Conservation (phyloP, 1,139 yeast genomes). For the Candida mesenterica region DNA sequence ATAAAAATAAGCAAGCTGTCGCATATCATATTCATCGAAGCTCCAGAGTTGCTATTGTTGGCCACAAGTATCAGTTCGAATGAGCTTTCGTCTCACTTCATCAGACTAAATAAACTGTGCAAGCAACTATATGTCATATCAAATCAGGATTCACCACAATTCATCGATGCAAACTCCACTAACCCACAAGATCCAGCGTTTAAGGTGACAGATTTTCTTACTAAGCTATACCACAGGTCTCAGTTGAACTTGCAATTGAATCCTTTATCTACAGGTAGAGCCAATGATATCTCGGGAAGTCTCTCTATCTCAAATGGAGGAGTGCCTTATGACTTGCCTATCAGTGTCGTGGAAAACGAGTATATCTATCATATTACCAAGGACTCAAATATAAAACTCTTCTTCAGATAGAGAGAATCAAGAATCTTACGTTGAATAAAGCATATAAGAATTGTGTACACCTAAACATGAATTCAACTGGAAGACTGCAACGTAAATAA, state of each 20-base stretch:
- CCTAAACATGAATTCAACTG: not conserved
- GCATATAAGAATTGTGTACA: too few species aligned
- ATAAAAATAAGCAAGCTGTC: conserved; percentile 1
- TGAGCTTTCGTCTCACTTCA: conserved; percentile 34
- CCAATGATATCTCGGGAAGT: conserved; percentile 79
- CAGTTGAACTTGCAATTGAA: conserved; percentile 51
- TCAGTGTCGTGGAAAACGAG: conserved; percentile 54
- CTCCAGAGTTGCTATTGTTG: conserved; percentile 50
- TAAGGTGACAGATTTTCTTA: conserved; percentile 44
- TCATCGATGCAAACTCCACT: conserved; percentile 31
- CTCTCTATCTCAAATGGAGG: conserved; percentile 56
- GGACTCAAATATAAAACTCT: conserved; percentile 49
- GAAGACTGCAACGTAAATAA: too few species aligned
- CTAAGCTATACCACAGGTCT: conserved; percentile 51
- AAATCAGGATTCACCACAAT: conserved; percentile 38
- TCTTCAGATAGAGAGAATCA: conserved; percentile 31
- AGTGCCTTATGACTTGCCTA: conserved; percentile 11
- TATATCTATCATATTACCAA: conserved; percentile 61
- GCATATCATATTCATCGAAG: conserved; percentile 39
- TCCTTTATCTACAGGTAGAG: conserved; percentile 78
- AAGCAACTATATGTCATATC: conserved; percentile 34
- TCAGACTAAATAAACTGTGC: conserved; percentile 34
- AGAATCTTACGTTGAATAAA: too few species aligned
- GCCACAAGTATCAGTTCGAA: conserved; percentile 36
- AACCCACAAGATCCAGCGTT: conserved; percentile 33